A percentile compares a stretch with the other conserved stretches of the same genome.
phyloP scores from a whole-genome alignment of 768 basidiomycete genomes.

The Leucosporidium scottii region DNA sequence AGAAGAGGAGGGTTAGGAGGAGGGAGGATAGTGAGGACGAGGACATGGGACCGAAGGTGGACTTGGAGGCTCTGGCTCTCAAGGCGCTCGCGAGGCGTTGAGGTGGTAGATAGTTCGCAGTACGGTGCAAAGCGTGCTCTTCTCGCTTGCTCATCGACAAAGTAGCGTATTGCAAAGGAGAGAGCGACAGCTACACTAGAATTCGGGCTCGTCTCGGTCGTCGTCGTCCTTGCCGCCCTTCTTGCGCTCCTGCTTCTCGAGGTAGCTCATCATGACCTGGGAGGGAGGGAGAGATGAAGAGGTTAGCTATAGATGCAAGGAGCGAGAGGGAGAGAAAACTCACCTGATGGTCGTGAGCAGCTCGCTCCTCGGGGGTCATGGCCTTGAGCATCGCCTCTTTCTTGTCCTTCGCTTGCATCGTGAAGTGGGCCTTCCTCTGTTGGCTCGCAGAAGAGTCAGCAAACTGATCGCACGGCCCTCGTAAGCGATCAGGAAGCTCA shows the following conservation, averaged over 20 bases:
- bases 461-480: not conserved
- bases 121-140: not conserved
- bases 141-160: not conserved
- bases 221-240: not conserved
- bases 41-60: conserved; percentile 22
- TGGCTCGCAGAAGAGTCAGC: not conserved
- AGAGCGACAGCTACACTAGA: not conserved
- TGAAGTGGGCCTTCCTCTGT: not conserved
- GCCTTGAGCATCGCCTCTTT: not conserved
- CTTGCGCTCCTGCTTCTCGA: conserved; percentile 1
- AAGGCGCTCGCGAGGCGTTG: conserved; percentile 22
- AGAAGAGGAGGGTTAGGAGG: conserved; percentile 8
- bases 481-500: not conserved
- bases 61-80: conserved; percentile 35
- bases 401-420: not conserved
- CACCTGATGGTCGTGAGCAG: no score
- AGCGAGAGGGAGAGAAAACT: not conserved
- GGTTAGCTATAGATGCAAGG: no score
- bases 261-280: not conserved
- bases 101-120: not conserved
- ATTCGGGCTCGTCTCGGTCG: not conserved
- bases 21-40: conserved; percentile 6
- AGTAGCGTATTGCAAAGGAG: not conserved
- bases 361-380: no score
- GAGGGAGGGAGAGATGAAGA: not conserved